Base-by-base conservation (phyloP, 78 protist genomes). In the Dictyostelium intermedium region DNA sequence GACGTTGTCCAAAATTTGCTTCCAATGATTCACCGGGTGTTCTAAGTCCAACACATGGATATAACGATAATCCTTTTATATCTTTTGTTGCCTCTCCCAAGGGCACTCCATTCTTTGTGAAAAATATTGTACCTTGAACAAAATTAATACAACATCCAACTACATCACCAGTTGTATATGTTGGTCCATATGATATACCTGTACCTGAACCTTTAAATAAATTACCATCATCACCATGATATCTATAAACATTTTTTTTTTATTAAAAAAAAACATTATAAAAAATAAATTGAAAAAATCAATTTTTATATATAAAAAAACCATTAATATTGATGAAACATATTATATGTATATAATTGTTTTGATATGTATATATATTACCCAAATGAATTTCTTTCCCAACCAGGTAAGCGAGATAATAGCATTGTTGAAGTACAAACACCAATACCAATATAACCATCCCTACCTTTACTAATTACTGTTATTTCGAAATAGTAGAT, bases 171-270 rank as follows among this genome's bases (percentile, higher is more conserved):
- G 95, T 85, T 34, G 96, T 87, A 91, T 77, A 97, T 8, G 95
- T 72, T 16, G 97, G 98, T 16, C 98, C 98, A 70, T 92, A 95
- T 27, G 37, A 7, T 13, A 4, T 14, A 32, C 97, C 97, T 8
- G 86, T 7, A 2, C 97, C 97, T 20, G 95, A 63, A n/a, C 96
- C 83, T 61, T 79, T 53, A 73, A 95, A 97, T 16, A 89, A 47
- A 85, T 85, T 37, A 16, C 98, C 98, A 63, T 97, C 98, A 56
- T 97, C 98, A 56, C 96, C 97, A 60, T 97, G 98, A 87, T 92
- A 97, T n/a, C 87, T 83, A n/a, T n/a, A n/a, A n/a, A n/a, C n/a
- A n/a, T n/a, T n/a, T n/a, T n/a, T n/a, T n/a, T n/a, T n/a, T n/a
- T n/a, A n/a, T n/a, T n/a, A n/a, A n/a, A n/a, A n/a, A 61, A 60